Evolutionary conservation across 2,329 filamentous ascomycete species (phyloP), one percentile per base, ranked within the genome.

Genomic region (Colletotrichum australisinense): DNA sequence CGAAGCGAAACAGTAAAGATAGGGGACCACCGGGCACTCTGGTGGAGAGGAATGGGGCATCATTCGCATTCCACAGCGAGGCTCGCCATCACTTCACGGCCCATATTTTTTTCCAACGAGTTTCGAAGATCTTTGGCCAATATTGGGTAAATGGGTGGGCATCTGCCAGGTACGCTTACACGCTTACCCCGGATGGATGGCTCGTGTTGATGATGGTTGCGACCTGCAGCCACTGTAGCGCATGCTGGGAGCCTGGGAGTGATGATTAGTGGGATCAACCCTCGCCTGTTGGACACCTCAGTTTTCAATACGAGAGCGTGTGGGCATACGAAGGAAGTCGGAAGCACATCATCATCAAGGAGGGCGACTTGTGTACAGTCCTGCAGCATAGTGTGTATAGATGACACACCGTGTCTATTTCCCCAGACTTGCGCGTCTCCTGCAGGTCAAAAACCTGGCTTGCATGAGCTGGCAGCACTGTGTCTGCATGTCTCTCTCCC

Each of bases 161-260:
- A 56, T 63, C 53, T 72, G 65, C 32, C 65, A 72, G 65, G 69
- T 11, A 69, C 49, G 28, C 57, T 19, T 46, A 19, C 26, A n/a
- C 32, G 58, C 46, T 52, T 62, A 60, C 71, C 67, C 67, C 67
- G n/a, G 67, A 73, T 49, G 67, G 42, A 66, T 56, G 62, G 71
- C 56, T 73, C 71, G 71, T 73, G 67, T 73, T 71, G 55, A 49
- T 57, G 49, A 70, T 57, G 67, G 70, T 56, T 46, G 42, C 52
- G 65, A 58, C 69, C 69, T 73, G 71, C 67, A 73, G 71, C 60
- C 71, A 65, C 70, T 73, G 46, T 62, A 66, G 49, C 56, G 56
- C 67, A 56, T 64, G 28, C 53, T 64, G 59, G 42, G 59, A 56
- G 35, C 5, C 35, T 38, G 35, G 35, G 16, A 14, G 19, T 62